Evolutionary conservation across 306 rosid genomes (phyloP), one percentile per base, ranked within the genome.

Genomic region (Lithocarpus polystachyus): DNA sequence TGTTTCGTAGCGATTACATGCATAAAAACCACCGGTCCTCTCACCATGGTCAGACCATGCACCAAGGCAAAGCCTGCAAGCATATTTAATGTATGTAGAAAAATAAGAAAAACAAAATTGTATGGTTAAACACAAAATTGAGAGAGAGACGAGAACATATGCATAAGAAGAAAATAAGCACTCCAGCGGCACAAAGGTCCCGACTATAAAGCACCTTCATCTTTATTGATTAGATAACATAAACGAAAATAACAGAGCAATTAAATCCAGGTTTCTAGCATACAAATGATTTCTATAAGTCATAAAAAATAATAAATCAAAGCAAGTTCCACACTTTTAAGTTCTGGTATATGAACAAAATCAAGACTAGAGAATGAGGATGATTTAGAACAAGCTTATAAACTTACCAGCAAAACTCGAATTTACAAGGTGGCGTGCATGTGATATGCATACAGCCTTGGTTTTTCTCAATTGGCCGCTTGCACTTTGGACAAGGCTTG

Each of bases 401-500:
- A 14, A 26, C 90, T 82, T 90, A 93, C 98, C 97, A 91, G 89
- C 97, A 93, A 85, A 91, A 93, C 85, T 93, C 95, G 79, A 89
- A 89, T 91, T 91, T 89, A 74, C 98, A 93, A 43, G 97, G 94
- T 23, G 97, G 97, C 17, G 97, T 91, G 84, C 98, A 93, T 7
- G 95, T 93, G 79, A 93, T 93, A 87, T 91, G 98, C 97, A 90
- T 93, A 83, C 98, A 93, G 33, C 98, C 98, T 82, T 90, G 95
- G 82, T 93, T 91, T 86, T 93, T 93, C 83, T 91, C 98, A 76
- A 93, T 93, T 1, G 95, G 98, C 29, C 97, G 87, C 80, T 91
- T 93, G 90, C 98, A 93, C 82, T 93, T 93, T 54, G 98, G 98
- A 78, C 98, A 93, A 31, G 94, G 92, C 81, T 92, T 90, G 48